Conservation (phyloP, 345 rosid species). For the Salix dunnii region DNA sequence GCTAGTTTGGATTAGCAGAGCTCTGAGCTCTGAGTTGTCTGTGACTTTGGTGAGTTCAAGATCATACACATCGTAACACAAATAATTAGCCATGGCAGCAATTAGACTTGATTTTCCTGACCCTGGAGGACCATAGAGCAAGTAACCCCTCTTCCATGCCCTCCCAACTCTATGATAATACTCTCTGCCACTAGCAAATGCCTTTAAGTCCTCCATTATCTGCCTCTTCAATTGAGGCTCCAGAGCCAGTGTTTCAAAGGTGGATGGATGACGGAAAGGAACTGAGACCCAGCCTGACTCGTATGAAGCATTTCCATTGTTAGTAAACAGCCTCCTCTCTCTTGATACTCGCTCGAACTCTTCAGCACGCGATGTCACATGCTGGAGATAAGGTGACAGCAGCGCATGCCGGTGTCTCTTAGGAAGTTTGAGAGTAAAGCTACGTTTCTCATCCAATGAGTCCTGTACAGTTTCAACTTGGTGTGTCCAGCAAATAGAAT, state of each 20-base stretch:
- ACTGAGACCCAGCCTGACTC: slow-evolving; percentile 31
- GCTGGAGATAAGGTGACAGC: slow-evolving; percentile 33
- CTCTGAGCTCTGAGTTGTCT: slow-evolving; percentile 16
- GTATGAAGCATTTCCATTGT: slow-evolving; percentile 42
- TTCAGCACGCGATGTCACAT: slow-evolving; percentile 34
- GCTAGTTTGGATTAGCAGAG: slow-evolving; percentile 11
- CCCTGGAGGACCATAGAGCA: slow-evolving; percentile 24
- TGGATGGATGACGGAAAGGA: slow-evolving; percentile 18
- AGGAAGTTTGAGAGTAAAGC: slow-evolving; percentile 44
- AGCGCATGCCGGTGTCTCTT: slow-evolving; percentile 30
- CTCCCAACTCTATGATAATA: slow-evolving; percentile 21
- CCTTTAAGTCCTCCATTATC: slow-evolving; percentile 10
- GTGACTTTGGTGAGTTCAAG: slow-evolving; percentile 20
- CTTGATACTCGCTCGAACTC: slow-evolving; percentile 46
- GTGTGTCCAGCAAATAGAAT: slow-evolving; percentile 41
- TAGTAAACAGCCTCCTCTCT: slow-evolving; percentile 39
- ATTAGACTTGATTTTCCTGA: slow-evolving; percentile 19
- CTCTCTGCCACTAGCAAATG: slow-evolving; percentile 12
- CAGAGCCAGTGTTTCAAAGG: slow-evolving; percentile 16
- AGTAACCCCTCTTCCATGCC: slow-evolving; percentile 24
- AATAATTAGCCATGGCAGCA: slow-evolving; percentile 26
- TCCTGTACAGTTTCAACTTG: slow-evolving; percentile 50
- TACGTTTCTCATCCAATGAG: slow-evolving; percentile 42
- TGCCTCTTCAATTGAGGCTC: slow-evolving; percentile 16
- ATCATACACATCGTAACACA: slow-evolving; percentile 24